Percentiles rank a stretch among this genome's conserved stretches.
Conservation (phyloP, 2,329 filamentous ascomycete genomes). For the Fusarium sp. region DNA sequence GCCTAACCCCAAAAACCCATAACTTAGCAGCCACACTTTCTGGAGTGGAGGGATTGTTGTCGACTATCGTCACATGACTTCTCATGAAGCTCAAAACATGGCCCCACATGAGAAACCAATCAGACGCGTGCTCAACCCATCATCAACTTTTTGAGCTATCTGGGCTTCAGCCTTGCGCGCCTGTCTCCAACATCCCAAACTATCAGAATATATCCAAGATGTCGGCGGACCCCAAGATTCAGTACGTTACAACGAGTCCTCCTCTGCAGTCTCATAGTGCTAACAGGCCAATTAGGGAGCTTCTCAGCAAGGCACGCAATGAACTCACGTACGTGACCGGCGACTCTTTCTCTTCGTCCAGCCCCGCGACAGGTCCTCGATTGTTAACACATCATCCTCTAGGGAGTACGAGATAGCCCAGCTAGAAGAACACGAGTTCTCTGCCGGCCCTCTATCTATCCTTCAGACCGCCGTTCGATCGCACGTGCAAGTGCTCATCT, state of each 20-base stretch:
- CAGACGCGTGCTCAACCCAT: conserved; percentile 29
- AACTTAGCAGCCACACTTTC: conserved; percentile 38
- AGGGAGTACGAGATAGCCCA: conserved; percentile 93
- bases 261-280: conserved; percentile 3
- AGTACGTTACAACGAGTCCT: conserved; percentile 62
- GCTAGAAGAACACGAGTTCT: conserved; percentile 69
- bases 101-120: conserved; percentile 44
- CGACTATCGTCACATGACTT: conserved; percentile 39
- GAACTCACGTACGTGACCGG: conserved; percentile 82
- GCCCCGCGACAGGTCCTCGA: conserved; percentile 33
- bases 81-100: neutral
- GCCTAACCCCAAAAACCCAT: conserved; percentile 40
- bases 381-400: conserved; percentile 29
- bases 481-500: conserved; percentile 96
- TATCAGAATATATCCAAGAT: conserved; percentile 54
- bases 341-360: conserved; percentile 20
- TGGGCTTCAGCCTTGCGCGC: conserved; percentile 52
- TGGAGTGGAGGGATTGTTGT: conserved; percentile 7
- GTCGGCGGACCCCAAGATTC: conserved; percentile 75
- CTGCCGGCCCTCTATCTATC: conserved; percentile 76
- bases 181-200: conserved; percentile 37
- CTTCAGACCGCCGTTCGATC: conserved; percentile 96
- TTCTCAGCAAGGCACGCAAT: conserved; percentile 86
- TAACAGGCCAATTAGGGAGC: conserved; percentile 71
- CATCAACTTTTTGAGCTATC: conserved; percentile 50